These are phyloP conservation scores for Erodium trifolium DNA, from an alignment of 441 rosid genomes.

Conservation along the genomic window DNA sequence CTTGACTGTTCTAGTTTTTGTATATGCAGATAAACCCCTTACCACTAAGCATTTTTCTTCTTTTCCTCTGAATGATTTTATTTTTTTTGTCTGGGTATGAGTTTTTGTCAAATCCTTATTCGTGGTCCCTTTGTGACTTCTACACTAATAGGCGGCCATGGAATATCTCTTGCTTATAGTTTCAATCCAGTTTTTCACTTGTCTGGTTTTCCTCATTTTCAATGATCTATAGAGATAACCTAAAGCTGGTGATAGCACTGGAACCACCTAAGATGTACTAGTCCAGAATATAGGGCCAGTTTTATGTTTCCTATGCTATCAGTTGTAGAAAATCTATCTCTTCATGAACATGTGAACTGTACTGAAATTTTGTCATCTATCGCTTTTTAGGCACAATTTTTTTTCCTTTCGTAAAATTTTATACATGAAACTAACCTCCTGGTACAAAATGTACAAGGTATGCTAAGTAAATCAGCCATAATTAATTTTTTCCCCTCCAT, in stretches of 20 bases:
- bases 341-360: constrained; percentile 7
- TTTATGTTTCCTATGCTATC: constrained; percentile 4
- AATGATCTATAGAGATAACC: background rate
- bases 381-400: background rate
- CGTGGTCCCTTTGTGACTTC: background rate
- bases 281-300: background rate
- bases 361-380: background rate
- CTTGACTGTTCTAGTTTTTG: background rate
- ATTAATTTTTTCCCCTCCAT: background rate
- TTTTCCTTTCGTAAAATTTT: background rate
- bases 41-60: background rate
- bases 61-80: background rate
- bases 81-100: background rate
- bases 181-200: background rate
- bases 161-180: background rate
- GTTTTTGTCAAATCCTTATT: background rate
- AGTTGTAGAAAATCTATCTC: background rate
- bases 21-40: background rate
- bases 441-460: background rate
- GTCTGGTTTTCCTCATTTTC: constrained; percentile 2
- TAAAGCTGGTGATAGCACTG: background rate
- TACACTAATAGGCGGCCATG: background rate
- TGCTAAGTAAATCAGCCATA: background rate
- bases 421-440: background rate
- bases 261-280: constrained; percentile 3